phyloP scores from a whole-genome alignment of 768 basidiomycete species.

The Collybia sordida region DNA sequence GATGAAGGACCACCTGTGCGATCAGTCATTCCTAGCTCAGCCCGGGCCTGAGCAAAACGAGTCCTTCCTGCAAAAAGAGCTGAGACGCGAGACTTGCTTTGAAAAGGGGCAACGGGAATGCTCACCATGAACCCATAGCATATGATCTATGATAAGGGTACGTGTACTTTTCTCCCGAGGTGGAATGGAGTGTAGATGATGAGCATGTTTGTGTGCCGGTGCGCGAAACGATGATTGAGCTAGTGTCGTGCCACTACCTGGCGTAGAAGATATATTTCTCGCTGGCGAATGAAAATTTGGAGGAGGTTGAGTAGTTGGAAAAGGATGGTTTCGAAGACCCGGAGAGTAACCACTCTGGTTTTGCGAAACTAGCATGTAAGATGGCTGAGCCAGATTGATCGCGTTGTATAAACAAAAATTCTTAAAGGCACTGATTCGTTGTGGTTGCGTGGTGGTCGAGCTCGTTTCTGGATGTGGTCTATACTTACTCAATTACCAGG shows the following conservation, averaged over 20 bases:
- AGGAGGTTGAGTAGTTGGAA: background rate
- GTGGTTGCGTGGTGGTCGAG: too few relatives aligned
- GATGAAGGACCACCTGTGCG: conserved; percentile 69
- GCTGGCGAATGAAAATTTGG: conserved; percentile 1
- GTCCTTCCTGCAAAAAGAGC: conserved; percentile 48
- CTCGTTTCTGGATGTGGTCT: too few relatives aligned
- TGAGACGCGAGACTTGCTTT: background rate
- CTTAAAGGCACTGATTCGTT: too few relatives aligned
- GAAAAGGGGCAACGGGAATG: background rate
- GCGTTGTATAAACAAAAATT: too few relatives aligned
- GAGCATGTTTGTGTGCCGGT: conserved; percentile 85
- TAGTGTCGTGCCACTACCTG: conserved; percentile 12
- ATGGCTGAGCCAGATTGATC: background rate
- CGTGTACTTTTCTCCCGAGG: conserved; percentile 88
- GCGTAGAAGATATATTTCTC: conserved; percentile 7
- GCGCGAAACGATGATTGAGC: conserved; percentile 49
- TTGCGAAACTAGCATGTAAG: conserved; percentile 1
- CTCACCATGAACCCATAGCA: conserved; percentile 78
- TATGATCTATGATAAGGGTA: conserved; percentile 84
- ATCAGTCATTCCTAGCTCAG: conserved; percentile 85
- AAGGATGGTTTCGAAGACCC: conserved; percentile 2
- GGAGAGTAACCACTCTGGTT: background rate
- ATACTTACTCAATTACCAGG: too few relatives aligned
- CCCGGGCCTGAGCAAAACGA: conserved; percentile 79
- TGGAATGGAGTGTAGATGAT: conserved; percentile 84